A percentile compares a stretch with the other conserved stretches of the same genome.
Evolutionary conservation across 1,284 basidiomycete genomes (phyloP).

Genomic region (Schizophyllum amplum): DNA sequence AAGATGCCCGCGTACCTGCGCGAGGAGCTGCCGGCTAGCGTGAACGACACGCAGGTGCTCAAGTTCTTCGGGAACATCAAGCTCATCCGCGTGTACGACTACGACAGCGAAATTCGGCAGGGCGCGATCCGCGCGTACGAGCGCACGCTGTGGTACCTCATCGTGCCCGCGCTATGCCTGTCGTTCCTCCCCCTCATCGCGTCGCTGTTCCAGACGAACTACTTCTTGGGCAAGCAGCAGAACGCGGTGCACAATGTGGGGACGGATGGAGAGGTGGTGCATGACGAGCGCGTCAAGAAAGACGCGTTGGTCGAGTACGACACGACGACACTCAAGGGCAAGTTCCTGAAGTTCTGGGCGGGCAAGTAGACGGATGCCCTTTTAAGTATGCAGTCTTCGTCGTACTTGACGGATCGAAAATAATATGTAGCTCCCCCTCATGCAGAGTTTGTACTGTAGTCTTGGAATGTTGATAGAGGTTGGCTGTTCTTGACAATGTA

Average conservation of each 20-base stretch:
- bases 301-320: neutral
- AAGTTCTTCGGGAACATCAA: neutral
- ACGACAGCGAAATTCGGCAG: neutral
- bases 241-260: conserved; percentile 1
- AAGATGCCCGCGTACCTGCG: conserved; percentile 50
- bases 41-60: conserved; percentile 5
- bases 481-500: too few species aligned
- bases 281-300: neutral
- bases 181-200: conserved; percentile 5
- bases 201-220: conserved; percentile 5
- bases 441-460: too few species aligned
- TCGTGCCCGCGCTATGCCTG: conserved; percentile 5
- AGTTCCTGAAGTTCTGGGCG: neutral
- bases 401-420: too few species aligned
- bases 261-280: neutral
- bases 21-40: conserved; percentile 5
- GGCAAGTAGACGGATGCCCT: neutral
- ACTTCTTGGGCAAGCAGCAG: conserved; percentile 5
- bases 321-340: neutral
- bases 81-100: neutral
- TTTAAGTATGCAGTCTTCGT: too few species aligned
- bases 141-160: neutral
- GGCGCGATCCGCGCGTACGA: conserved; percentile 4
- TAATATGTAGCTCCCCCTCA: too few species aligned
- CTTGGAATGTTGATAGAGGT: too few species aligned